phyloP scores from a whole-genome alignment of 2,329 filamentous ascomycete species.

The Pseudogymnoascus sp. region DNA sequence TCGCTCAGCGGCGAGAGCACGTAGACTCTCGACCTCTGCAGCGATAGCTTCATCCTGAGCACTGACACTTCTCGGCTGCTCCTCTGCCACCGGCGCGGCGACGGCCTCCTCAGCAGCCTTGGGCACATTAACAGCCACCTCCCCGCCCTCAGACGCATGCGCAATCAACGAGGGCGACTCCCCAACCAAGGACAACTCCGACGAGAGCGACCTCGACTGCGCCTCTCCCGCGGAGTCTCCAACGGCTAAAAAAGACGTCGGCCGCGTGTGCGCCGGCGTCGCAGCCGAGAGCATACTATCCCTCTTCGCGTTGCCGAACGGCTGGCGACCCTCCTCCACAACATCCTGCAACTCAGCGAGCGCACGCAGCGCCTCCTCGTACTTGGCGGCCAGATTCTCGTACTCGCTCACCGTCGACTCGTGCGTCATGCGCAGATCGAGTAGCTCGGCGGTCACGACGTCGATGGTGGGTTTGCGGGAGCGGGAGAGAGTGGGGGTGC shows the following conservation, averaged over 20 bases:
- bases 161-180: slow-evolving; percentile 51
- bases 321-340: slow-evolving; percentile 69
- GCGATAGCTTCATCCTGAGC: slow-evolving; percentile 39
- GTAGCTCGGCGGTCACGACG: slow-evolving; percentile 80
- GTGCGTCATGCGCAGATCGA: slow-evolving; percentile 85
- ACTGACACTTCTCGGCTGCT: slow-evolving; percentile 33
- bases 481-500: background rate
- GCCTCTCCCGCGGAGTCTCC: slow-evolving; percentile 38
- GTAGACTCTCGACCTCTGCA: slow-evolving; percentile 65
- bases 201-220: slow-evolving; percentile 83
- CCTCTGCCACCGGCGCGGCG: slow-evolving; percentile 22
- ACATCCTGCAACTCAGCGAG: slow-evolving; percentile 80
- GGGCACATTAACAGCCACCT: slow-evolving; percentile 16
- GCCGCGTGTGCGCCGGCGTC: slow-evolving; percentile 48
- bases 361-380: slow-evolving; percentile 77
- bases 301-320: slow-evolving; percentile 38
- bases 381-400: slow-evolving; percentile 76
- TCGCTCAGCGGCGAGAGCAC: slow-evolving; percentile 64
- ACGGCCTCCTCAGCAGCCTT: slow-evolving; percentile 17
- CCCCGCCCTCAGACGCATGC: background rate
- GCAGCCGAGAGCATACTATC: slow-evolving; percentile 49
- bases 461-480: slow-evolving; percentile 39
- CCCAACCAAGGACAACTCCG: slow-evolving; percentile 84
- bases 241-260: slow-evolving; percentile 72
- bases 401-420: slow-evolving; percentile 76